Evolutionary conservation across 2,329 filamentous ascomycete species (phyloP).

Genomic region (Fonsecaea multimorphosa): DNA sequence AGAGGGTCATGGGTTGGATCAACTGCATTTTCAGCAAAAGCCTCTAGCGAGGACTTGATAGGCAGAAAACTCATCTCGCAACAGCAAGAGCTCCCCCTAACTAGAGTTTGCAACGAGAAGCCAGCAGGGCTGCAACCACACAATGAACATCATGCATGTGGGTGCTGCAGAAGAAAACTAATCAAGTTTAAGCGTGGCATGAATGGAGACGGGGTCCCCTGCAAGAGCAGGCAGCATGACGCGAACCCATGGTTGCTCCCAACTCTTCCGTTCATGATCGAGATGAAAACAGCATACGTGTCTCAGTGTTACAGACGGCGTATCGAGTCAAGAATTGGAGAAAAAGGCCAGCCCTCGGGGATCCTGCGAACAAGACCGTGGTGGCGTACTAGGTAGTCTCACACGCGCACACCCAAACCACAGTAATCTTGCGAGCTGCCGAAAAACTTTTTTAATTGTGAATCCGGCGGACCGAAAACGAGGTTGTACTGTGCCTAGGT

Average conservation of each 20-base stretch:
- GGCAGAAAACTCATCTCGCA: conserved; percentile 5
- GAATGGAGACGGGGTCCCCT: not conserved
- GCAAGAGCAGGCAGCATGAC: not conserved
- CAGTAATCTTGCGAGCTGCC: not conserved
- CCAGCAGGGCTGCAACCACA: not conserved
- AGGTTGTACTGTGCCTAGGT: not conserved
- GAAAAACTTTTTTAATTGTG: not conserved
- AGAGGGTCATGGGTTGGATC: not conserved
- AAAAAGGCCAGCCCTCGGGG: not conserved
- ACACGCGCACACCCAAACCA: not conserved
- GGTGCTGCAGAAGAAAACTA: not conserved
- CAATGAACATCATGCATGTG: not conserved
- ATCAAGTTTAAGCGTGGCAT: not conserved
- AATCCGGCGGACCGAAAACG: not conserved
- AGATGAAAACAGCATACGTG: not conserved
- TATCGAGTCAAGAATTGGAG: not conserved
- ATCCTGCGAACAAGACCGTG: not conserved
- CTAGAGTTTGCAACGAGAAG: conserved; percentile 2
- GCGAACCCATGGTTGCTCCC: not conserved
- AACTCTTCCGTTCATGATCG: not conserved
- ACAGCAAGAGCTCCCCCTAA: not conserved
- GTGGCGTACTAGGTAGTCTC: conserved; percentile 4
- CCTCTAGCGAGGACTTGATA: not conserved
- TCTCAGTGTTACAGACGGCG: not conserved
- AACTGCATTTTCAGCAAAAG: not conserved